phyloP scores from a whole-genome alignment of 768 basidiomycete species.

The Cystobasidium ongulense region DNA sequence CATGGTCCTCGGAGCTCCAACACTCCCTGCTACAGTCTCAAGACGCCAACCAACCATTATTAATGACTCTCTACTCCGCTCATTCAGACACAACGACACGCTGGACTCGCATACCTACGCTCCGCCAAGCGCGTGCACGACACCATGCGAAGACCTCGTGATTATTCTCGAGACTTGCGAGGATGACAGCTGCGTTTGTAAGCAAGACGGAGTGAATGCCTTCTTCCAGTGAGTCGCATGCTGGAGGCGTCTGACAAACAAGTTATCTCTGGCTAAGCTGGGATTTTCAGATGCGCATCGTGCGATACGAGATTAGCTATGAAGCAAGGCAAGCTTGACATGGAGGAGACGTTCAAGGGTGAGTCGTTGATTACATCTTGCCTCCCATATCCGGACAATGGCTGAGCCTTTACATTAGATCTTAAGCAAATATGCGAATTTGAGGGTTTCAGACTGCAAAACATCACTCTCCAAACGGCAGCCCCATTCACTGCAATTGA shows the following conservation, averaged over 20 bases:
- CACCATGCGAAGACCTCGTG: neutral
- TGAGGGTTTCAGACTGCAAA: neutral
- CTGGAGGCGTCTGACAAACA: neutral
- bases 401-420: neutral
- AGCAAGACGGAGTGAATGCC: neutral
- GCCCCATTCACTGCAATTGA: neutral
- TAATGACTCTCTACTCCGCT: no score
- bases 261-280: neutral
- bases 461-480: neutral
- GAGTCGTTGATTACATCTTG: neutral
- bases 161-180: neutral
- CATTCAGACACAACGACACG: neutral
- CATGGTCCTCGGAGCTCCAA: no score
- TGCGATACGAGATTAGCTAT: constrained; percentile 16
- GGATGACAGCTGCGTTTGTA: constrained; percentile 22
- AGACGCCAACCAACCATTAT: no score
- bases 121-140: neutral
- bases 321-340: neutral
- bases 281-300: neutral
- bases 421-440: constrained; percentile 11
- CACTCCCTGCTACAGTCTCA: no score
- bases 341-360: neutral
- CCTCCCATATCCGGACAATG: no score
- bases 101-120: neutral
- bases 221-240: constrained; percentile 7